Percentiles rank a stretch among this genome's conserved stretches.
Evolutionary conservation across 495 filamentous ascomycete species (phyloP).

Genomic region (Letharia columbiana): DNA sequence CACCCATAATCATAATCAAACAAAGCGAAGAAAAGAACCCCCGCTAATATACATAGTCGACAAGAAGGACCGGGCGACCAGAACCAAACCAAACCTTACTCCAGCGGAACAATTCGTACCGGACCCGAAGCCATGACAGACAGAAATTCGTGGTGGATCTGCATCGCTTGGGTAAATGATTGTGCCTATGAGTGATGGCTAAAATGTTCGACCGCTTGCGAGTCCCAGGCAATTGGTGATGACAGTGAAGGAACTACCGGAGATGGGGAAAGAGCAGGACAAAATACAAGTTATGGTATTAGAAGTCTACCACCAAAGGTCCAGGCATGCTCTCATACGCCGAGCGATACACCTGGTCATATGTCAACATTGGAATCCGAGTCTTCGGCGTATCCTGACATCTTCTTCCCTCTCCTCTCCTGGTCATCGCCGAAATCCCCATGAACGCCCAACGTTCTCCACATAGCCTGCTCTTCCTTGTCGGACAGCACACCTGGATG

Average conservation of each 20-base stretch:
- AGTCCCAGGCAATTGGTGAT: not conserved
- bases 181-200: not conserved
- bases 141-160: not conserved
- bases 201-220: not conserved
- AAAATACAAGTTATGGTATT: not conserved
- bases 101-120: not conserved
- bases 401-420: conserved; percentile 24
- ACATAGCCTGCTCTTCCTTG: conserved; percentile 26
- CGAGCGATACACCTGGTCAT: not conserved
- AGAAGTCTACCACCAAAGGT: not conserved
- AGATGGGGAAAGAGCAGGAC: not conserved
- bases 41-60: too few species aligned
- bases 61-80: not conserved
- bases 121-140: not conserved
- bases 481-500: conserved; percentile 23
- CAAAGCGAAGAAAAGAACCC: too few species aligned
- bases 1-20: too few species aligned
- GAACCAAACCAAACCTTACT: not conserved
- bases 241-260: not conserved
- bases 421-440: conserved; percentile 10
- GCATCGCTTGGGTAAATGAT: not conserved
- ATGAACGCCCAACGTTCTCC: conserved; percentile 20
- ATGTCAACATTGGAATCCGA: conserved; percentile 13
- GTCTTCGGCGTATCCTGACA: conserved; percentile 24
- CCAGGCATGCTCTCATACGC: not conserved